Conservation (phyloP, 2,329 filamentous ascomycete species). For the Amauroascus niger region DNA sequence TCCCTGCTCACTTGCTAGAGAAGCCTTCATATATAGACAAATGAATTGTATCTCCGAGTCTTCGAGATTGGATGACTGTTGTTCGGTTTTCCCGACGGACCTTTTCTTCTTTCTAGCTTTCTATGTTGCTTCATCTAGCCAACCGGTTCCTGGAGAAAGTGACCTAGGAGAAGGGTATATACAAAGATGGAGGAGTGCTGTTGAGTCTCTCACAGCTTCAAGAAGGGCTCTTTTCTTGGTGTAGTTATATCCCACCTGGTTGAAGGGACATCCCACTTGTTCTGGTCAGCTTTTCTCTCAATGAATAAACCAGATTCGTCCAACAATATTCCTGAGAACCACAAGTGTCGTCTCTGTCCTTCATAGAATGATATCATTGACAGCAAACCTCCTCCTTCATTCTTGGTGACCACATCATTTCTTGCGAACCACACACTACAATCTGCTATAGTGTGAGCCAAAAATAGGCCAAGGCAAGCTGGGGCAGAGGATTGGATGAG, state of each 20-base stretch:
- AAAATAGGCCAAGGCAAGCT: not conserved
- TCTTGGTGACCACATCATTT: constrained; percentile 1
- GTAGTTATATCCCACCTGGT: not conserved
- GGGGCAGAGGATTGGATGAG: not conserved
- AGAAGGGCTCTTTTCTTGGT: not conserved
- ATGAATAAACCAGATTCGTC: not conserved
- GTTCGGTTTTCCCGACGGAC: not conserved
- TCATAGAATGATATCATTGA: constrained; percentile 6
- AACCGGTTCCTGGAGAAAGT: not conserved
- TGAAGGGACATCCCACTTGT: not conserved
- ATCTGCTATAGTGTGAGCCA: not conserved
- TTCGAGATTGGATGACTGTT: not conserved
- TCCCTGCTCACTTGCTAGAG: not conserved
- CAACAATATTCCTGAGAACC: not conserved
- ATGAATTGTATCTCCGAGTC: not conserved
- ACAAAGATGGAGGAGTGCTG: not conserved
- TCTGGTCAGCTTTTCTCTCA: not conserved
- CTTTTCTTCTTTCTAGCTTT: not conserved
- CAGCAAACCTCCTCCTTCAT: not conserved
- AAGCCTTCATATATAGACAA: not conserved
- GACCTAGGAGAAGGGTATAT: not conserved
- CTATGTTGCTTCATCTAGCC: not conserved
- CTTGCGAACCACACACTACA: not conserved
- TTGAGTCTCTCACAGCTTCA: not conserved
- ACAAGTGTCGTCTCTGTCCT: not conserved